Evolutionary conservation across 1,139 yeast species (phyloP).

Genomic region (Blastobotrys ciferrii): DNA sequence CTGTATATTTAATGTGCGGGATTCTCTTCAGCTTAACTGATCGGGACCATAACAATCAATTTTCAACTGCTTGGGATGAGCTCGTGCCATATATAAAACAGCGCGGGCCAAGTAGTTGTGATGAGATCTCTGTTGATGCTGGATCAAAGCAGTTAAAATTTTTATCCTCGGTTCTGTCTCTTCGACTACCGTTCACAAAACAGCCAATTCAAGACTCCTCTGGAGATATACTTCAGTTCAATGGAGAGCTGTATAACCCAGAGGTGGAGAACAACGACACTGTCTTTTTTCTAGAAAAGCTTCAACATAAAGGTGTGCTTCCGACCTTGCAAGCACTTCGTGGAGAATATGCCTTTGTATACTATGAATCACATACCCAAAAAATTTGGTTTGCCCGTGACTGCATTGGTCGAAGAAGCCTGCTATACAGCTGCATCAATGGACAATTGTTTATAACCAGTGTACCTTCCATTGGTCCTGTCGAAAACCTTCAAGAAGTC

Average conservation of each 20-base stretch:
- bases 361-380: slow-evolving; percentile 44
- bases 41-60: background rate
- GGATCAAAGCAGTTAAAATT: slow-evolving; percentile 20
- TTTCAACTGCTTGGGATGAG: background rate
- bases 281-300: slow-evolving; percentile 38
- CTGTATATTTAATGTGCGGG: slow-evolving; percentile 27
- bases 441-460: slow-evolving; percentile 38
- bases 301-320: slow-evolving; percentile 31
- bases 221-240: slow-evolving; percentile 58
- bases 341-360: slow-evolving; percentile 81
- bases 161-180: slow-evolving; percentile 71
- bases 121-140: background rate
- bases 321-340: slow-evolving; percentile 43
- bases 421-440: slow-evolving; percentile 44
- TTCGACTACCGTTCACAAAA: slow-evolving; percentile 69
- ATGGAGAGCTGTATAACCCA: slow-evolving; percentile 79
- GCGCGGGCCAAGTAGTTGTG: slow-evolving; percentile 14
- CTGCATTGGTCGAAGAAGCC: slow-evolving; percentile 73
- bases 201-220: slow-evolving; percentile 56
- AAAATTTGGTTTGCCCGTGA: slow-evolving; percentile 80
- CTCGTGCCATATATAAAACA: slow-evolving; percentile 5
- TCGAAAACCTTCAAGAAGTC: slow-evolving; percentile 30
- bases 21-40: slow-evolving; percentile 22
- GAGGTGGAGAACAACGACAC: slow-evolving; percentile 56
- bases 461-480: slow-evolving; percentile 25